Percentiles rank a stretch among this genome's conserved stretches.
Conservation (phyloP, 257 asterid species). For the Nicotiana undulata region DNA sequence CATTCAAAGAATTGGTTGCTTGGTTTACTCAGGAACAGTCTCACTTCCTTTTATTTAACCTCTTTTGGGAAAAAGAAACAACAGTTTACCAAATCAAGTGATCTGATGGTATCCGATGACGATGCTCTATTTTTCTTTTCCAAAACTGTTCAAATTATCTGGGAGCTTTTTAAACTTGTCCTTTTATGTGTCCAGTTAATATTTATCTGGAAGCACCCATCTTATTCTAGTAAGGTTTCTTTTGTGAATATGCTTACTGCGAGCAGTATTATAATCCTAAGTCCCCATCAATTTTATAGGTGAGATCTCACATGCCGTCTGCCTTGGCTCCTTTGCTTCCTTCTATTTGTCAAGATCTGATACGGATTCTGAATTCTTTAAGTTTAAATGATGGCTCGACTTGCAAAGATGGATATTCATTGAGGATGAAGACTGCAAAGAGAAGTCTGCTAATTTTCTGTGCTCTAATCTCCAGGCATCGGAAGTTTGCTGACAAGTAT, state of each 20-base stretch:
- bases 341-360: conserved; percentile 30
- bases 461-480: conserved; percentile 30
- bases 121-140: background rate
- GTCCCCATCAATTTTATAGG: conserved; percentile 17
- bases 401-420: conserved; percentile 9
- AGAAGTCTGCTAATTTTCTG: conserved; percentile 37
- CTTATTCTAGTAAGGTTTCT: background rate
- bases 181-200: background rate
- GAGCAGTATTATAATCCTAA: background rate
- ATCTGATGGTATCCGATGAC: background rate
- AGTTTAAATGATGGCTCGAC: conserved; percentile 21
- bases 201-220: background rate
- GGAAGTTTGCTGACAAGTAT: conserved; percentile 37
- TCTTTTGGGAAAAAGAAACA: background rate
- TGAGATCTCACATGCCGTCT: conserved; percentile 40
- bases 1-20: background rate
- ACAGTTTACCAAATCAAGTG: background rate
- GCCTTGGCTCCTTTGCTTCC: conserved; percentile 35
- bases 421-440: conserved; percentile 31
- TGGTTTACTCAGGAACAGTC: background rate
- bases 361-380: conserved; percentile 26
- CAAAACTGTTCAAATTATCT: background rate
- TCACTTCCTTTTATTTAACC: background rate
- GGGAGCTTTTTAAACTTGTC: background rate
- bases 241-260: background rate